Evolutionary conservation across 257 asterid species (phyloP).

Genomic region (Nicotiana tomentosiformis): DNA sequence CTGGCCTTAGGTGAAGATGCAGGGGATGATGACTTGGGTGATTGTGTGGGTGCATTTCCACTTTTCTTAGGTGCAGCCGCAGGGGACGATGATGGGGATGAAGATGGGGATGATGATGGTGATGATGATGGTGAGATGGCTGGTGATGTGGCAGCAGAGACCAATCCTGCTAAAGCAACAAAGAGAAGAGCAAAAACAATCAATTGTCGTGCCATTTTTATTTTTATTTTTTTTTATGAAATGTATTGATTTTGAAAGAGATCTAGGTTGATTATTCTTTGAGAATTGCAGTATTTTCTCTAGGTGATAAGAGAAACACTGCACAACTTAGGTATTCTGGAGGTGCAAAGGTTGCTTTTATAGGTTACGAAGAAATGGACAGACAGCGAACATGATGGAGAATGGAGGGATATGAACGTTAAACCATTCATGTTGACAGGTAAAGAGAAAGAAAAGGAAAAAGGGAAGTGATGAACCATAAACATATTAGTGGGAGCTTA

Average conservation of each 20-base stretch:
- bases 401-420: background rate
- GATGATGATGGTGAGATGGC: slow-evolving; percentile 29
- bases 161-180: slow-evolving; percentile 39
- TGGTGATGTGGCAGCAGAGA: slow-evolving; percentile 55
- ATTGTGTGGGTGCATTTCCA: background rate
- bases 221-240: background rate
- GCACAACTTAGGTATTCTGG: slow-evolving; percentile 33
- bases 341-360: slow-evolving; percentile 19
- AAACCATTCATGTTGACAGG: background rate
- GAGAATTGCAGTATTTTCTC: slow-evolving; percentile 29
- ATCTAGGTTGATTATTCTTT: slow-evolving; percentile 22
- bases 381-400: background rate
- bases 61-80: background rate
- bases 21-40: slow-evolving; percentile 12
- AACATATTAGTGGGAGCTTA: background rate
- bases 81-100: slow-evolving; percentile 15
- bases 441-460: background rate
- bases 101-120: slow-evolving; percentile 8
- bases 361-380: slow-evolving; percentile 3
- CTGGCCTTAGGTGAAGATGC: slow-evolving; percentile 12
- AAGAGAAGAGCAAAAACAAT: slow-evolving; percentile 40
- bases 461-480: background rate
- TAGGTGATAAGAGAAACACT: slow-evolving; percentile 33
- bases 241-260: background rate
- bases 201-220: slow-evolving; percentile 52